Base-by-base conservation (phyloP, 305 asterid species). In the Fraxinus nigra region DNA sequence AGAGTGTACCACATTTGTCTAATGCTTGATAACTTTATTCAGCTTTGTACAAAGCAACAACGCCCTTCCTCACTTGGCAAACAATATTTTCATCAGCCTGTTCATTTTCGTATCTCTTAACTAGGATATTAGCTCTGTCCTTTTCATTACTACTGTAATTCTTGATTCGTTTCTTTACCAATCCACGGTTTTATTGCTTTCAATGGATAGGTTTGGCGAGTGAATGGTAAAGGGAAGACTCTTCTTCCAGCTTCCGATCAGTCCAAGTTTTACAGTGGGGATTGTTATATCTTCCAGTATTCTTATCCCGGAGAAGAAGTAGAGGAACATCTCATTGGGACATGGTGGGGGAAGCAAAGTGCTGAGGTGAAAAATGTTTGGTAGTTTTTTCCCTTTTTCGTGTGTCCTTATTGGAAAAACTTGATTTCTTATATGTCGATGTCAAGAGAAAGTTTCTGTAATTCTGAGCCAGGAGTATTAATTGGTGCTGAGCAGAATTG, bases 291-390 rank as follows among this genome's bases (percentile, higher is more conserved):
- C 85, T 97, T 92, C 84, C 97, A 95, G 75, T 97, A 97, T 85
- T 85, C 99, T 77, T 97, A 92, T 84, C 87, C 97, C 7, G 99
- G 97, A 59, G 97, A 92, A 79, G 97, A 87, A 51, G 92, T 87
- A 65, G 98, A 95, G 85, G 99, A 97, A 67, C 85, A 86, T 87
- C 97, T 97, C 78, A 87, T 97, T 72, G 98, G 99, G 77, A 97
- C 99, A 84, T 97, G 99, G 99, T 89, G 92, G 26, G 99, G 99
- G 81, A 93, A 92, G 88, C 94, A 92, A 83, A 95, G 98, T 84
- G 87, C 90, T 74, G 92, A 92, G 98, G 99, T 97, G 84, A 87
- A 30, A 69, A 81, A 35, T 73, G 40, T 81, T 84, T 79, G 22
- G 77, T 81, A 79, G 54, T 74, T 28, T 81, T 78, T 51, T 16